Conservation (phyloP, 139 green algal species). For the Chlamydomonas schloesseri region DNA sequence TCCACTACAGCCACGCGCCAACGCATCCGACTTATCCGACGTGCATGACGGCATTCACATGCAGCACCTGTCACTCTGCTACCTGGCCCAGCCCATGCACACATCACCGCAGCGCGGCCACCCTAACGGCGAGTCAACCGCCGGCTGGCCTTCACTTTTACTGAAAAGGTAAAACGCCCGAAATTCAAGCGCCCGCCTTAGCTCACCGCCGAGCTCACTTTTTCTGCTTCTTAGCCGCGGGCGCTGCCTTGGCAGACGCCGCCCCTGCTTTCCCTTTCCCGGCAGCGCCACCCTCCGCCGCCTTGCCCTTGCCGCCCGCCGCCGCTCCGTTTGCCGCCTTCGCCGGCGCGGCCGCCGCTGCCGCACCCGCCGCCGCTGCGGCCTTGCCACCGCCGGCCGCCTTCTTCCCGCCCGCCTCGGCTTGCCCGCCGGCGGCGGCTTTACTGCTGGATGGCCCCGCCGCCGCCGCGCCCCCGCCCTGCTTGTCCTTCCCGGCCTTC, state of each 20-base stretch:
- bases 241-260: not conserved
- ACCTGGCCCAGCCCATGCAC: too few relatives aligned
- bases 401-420: not conserved
- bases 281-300: not conserved
- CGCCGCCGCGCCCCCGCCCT: not conserved
- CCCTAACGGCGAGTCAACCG: too few relatives aligned
- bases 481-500: slow-evolving; percentile 19
- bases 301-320: not conserved
- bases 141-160: too few relatives aligned
- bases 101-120: too few relatives aligned
- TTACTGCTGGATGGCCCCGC: not conserved
- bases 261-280: not conserved
- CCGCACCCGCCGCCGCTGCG: not conserved
- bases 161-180: too few relatives aligned
- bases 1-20: too few relatives aligned
- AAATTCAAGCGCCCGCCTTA: not conserved
- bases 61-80: too few relatives aligned
- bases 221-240: slow-evolving; percentile 37
- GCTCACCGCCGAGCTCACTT: not conserved
- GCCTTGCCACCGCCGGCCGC: slow-evolving; percentile 35
- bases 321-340: not conserved
- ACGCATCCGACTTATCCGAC: too few relatives aligned
- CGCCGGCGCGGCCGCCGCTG: not conserved
- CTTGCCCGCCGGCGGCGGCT: not conserved
- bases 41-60: too few relatives aligned